phyloP scores from a whole-genome alignment of 2,329 filamentous ascomycete genomes.

The Ophiosphaerella herpotricha region DNA sequence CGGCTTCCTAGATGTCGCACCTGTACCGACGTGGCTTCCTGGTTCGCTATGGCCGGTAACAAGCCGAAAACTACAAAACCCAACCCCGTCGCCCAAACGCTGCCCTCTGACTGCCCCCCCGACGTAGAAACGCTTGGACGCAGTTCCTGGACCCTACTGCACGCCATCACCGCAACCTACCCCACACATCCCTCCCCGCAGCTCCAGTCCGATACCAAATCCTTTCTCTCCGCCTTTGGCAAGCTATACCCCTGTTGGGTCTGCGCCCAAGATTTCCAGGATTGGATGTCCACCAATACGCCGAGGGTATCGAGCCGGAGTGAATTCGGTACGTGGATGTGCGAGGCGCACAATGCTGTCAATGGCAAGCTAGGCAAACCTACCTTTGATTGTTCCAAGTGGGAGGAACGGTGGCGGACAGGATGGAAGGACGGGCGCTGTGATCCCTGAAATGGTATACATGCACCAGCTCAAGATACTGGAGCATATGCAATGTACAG shows the following conservation, averaged over 20 bases:
- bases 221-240: conserved; percentile 80
- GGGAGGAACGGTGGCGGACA: conserved; percentile 94
- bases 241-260: conserved; percentile 94
- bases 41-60: conserved; percentile 60
- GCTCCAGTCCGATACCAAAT: conserved; percentile 75
- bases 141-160: conserved; percentile 89
- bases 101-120: conserved; percentile 76
- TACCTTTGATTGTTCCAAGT: conserved; percentile 84
- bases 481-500: too few species aligned
- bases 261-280: conserved; percentile 89
- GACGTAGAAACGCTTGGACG: conserved; percentile 88
- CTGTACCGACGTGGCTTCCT: conserved; percentile 66
- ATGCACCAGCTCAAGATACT: too few species aligned
- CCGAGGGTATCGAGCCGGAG: conserved; percentile 62
- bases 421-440: conserved; percentile 78
- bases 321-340: conserved; percentile 82
- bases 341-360: conserved; percentile 84
- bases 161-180: conserved; percentile 88
- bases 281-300: conserved; percentile 75
- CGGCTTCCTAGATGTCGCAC: conserved; percentile 64
- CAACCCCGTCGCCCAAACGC: conserved; percentile 31
- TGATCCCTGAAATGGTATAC: conserved; percentile 50
- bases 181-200: conserved; percentile 68
- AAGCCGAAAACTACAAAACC: conserved; percentile 42
- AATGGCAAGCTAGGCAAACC: conserved; percentile 89